phyloP scores from a whole-genome alignment of 768 basidiomycete species.

The Collybiopsis luxurians region DNA sequence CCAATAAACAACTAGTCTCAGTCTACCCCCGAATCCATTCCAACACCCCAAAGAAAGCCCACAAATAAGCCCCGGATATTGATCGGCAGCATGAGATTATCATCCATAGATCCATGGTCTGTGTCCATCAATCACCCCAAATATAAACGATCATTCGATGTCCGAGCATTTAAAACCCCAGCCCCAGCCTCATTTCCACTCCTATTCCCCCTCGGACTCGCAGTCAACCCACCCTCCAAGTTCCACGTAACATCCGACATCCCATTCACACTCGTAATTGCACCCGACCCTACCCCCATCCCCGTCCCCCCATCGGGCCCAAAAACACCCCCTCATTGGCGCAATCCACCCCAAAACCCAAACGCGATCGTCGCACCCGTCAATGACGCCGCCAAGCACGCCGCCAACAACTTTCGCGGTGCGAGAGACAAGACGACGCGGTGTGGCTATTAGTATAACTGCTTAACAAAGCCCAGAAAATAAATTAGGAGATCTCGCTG shows the following conservation, averaged over 20 bases:
- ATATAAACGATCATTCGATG: too few relatives aligned
- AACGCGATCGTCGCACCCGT: conserved; percentile 68
- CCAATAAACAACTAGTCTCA: too few relatives aligned
- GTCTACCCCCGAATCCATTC: too few relatives aligned
- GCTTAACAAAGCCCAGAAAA: too few relatives aligned
- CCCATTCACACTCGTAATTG: too few relatives aligned
- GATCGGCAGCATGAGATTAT: conserved; percentile 88
- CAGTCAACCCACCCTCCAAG: conserved; percentile 46
- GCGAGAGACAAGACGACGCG: conserved; percentile 56
- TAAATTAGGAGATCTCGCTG: too few relatives aligned
- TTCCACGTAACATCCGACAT: conserved; percentile 46
- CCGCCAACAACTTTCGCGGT: conserved; percentile 80
- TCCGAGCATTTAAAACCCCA: conserved; percentile 39
- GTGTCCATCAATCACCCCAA: background rate
- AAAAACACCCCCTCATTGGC: conserved; percentile 25
- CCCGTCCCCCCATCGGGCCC: too few relatives aligned
- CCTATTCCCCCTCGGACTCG: conserved; percentile 36
- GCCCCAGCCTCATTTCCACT: conserved; percentile 89
- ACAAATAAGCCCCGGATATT: conserved; percentile 69
- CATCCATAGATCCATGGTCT: conserved; percentile 86
- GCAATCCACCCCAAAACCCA: conserved; percentile 71
- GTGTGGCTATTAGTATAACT: too few relatives aligned
- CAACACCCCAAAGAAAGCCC: conserved; percentile 40
- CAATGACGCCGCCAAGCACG: conserved; percentile 73
- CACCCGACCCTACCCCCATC: conserved; percentile 9